Evolutionary conservation across 331 rosid species (phyloP).

Genomic region (Ulmus americana): DNA sequence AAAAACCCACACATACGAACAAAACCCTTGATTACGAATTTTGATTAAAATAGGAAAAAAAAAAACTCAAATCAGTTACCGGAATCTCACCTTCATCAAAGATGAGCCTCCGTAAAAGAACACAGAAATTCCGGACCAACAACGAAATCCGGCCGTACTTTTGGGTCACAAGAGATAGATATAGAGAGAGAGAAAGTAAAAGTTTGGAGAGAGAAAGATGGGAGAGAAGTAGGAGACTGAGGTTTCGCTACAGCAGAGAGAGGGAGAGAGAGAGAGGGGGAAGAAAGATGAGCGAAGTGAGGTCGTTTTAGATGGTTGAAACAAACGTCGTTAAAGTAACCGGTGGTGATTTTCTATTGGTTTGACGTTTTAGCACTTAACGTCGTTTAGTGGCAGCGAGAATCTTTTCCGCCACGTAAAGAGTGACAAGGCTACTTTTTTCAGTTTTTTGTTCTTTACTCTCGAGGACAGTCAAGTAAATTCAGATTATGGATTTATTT

Average conservation of each 20-base stretch:
- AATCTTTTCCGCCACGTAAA: neutral
- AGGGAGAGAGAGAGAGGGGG: constrained; percentile 12
- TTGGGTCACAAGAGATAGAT: neutral
- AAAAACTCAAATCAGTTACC: constrained; percentile 12
- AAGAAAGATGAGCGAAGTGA: neutral
- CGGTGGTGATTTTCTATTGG: neutral
- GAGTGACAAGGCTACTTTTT: neutral
- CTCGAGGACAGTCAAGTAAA: neutral
- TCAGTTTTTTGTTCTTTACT: neutral
- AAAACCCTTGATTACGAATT: neutral
- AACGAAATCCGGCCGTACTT: constrained; percentile 25
- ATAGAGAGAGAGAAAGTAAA: constrained; percentile 16
- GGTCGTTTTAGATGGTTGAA: constrained; percentile 30
- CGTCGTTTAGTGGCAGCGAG: constrained; percentile 32
- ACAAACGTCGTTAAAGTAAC: constrained; percentile 36
- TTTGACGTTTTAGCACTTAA: constrained; percentile 4
- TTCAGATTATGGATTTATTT: neutral
- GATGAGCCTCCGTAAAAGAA: constrained; percentile 3
- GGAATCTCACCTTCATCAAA: constrained; percentile 16
- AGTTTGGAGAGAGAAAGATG: constrained; percentile 17
- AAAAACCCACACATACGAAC: neutral
- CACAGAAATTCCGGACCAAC: constrained; percentile 20
- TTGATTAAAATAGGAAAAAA: neutral
- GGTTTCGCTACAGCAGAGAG: constrained; percentile 21
- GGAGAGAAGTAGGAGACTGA: constrained; percentile 6